Conservation (phyloP, 139 green algal genomes). For the Picocystis salinarum region DNA sequence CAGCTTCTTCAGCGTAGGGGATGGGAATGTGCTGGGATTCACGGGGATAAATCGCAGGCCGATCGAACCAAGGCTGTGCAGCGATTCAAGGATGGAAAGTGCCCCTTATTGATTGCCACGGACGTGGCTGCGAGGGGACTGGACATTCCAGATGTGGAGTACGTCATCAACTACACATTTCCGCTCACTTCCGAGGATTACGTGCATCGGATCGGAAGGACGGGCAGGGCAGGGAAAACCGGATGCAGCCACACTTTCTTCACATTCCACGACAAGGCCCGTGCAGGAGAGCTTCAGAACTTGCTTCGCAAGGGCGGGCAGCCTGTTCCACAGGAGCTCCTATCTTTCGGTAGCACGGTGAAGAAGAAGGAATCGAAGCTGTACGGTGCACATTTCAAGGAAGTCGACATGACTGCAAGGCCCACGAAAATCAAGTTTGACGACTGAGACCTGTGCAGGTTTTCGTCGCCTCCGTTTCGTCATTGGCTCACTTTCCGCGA, state of each 20-base stretch:
- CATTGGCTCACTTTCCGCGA: too few relatives aligned
- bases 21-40: constrained; percentile 42
- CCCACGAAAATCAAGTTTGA: constrained; percentile 82
- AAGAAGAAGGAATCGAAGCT: constrained; percentile 68
- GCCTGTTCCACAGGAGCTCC: constrained; percentile 56
- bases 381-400: constrained; percentile 88
- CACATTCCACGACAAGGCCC: constrained; percentile 21
- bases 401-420: constrained; percentile 63
- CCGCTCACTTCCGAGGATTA: constrained; percentile 93
- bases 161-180: constrained; percentile 96
- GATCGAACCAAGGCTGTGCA: constrained; percentile 57
- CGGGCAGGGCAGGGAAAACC: constrained; percentile 77
- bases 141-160: constrained; percentile 45
- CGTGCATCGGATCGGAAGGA: constrained; percentile 88
- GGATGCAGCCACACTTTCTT: constrained; percentile 12
- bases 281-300: constrained; percentile 85
- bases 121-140: constrained; percentile 77
- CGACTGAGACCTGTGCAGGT: too few relatives aligned
- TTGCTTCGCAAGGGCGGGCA: constrained; percentile 77
- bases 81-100: constrained; percentile 56
- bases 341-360: constrained; percentile 10
- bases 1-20: constrained; percentile 38
- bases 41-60: constrained; percentile 74
- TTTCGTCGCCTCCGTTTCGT: too few relatives aligned
- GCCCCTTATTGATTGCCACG: constrained; percentile 84